These are phyloP conservation scores for Yamadazyma epiphylla DNA, from an alignment of 1,139 yeast genomes.

Conservation along the genomic window DNA sequence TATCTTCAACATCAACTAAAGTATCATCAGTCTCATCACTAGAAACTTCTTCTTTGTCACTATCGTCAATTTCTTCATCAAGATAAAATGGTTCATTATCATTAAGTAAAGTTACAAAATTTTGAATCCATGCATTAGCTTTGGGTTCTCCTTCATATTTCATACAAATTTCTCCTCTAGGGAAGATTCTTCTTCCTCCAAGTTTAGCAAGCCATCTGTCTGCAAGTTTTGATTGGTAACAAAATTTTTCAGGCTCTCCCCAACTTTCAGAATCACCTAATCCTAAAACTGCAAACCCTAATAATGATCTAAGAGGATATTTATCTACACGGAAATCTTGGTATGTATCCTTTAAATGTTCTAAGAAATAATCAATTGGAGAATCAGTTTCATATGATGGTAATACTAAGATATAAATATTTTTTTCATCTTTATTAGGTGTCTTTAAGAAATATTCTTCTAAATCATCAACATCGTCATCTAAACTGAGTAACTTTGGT, in stretches of 20 bases:
- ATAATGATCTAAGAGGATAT: constrained; percentile 60
- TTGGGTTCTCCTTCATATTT: constrained; percentile 63
- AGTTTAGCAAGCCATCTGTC: constrained; percentile 77
- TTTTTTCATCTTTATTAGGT: constrained; percentile 36
- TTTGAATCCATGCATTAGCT: constrained; percentile 63
- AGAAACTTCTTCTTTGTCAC: constrained; percentile 37
- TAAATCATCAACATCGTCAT: constrained; percentile 79
- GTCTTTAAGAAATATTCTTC: constrained; percentile 77
- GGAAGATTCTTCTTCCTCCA: constrained; percentile 82
- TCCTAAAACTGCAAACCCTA: constrained; percentile 85
- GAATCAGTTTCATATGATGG: constrained; percentile 94
- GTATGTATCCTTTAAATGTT: constrained; percentile 73
- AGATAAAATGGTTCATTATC: constrained; percentile 66
- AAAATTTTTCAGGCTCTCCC: constrained; percentile 63
- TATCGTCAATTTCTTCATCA: constrained; percentile 32
- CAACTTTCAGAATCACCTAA: constrained; percentile 86
- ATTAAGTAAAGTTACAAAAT: constrained; percentile 53
- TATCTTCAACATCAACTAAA: constrained; percentile 80
- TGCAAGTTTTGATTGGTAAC: constrained; percentile 77
- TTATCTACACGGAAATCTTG: constrained; percentile 86
- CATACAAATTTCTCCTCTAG: constrained; percentile 82
- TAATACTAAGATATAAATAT: constrained; percentile 68
- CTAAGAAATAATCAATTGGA: constrained; percentile 84
- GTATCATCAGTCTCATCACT: constrained; percentile 42
- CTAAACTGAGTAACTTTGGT: constrained; percentile 63